phyloP scores from a whole-genome alignment of 1,284 basidiomycete species.

The Cryptococcus deneoformans region DNA sequence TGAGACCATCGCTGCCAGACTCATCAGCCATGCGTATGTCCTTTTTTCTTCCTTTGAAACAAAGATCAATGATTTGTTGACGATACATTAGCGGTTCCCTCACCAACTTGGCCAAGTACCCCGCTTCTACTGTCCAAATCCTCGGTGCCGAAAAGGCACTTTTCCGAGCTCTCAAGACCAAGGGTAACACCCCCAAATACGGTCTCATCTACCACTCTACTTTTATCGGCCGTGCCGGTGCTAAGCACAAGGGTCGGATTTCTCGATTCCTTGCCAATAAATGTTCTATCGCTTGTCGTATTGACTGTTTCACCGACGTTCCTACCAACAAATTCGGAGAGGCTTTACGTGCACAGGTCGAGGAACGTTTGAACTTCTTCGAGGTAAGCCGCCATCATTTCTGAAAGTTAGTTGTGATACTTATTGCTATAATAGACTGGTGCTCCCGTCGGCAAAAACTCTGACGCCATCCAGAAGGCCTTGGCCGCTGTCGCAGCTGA shows the following conservation, averaged over 20 bases:
- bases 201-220: conserved; percentile 90
- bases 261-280: conserved; percentile 99
- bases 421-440: conserved; percentile 55
- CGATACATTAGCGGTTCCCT: conserved; percentile 64
- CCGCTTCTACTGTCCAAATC: conserved; percentile 97
- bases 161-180: conserved; percentile 97
- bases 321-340: conserved; percentile 95
- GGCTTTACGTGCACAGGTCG: conserved; percentile 88
- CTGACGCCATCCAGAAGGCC: conserved; percentile 85
- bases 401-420: not conserved
- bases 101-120: conserved; percentile 97
- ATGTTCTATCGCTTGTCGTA: conserved; percentile 95
- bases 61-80: not conserved
- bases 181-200: conserved; percentile 98
- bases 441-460: conserved; percentile 75
- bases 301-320: conserved; percentile 92
- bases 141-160: conserved; percentile 97
- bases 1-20: conserved; percentile 89
- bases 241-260: conserved; percentile 97
- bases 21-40: conserved; percentile 83
- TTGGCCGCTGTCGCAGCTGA: conserved; percentile 67
- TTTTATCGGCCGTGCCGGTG: conserved; percentile 92
- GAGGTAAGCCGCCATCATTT: conserved; percentile 53
- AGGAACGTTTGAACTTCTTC: conserved; percentile 94
- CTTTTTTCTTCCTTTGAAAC: not conserved